Conservation (phyloP, 2,329 filamentous ascomycete genomes). For the Xylaria sp. region DNA sequence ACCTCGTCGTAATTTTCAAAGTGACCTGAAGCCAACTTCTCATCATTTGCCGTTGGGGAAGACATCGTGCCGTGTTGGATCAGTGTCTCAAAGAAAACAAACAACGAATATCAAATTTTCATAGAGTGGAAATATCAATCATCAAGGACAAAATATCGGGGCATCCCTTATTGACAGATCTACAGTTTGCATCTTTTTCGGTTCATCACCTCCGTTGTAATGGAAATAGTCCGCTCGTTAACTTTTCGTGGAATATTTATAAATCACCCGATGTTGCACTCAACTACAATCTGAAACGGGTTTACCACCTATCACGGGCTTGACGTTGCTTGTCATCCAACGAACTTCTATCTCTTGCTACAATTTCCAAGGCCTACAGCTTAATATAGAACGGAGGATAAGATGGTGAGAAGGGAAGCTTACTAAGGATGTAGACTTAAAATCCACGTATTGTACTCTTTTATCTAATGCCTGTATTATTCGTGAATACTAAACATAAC, state of each 20-base stretch:
- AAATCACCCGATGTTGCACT: not conserved
- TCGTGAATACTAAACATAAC: not conserved
- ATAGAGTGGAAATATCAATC: not conserved
- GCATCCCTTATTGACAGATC: not conserved
- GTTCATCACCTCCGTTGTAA: not conserved
- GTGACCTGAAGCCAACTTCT: constrained; percentile 9
- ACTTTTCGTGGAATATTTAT: constrained; percentile 5
- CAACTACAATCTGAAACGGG: constrained; percentile 3
- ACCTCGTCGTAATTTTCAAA: constrained; percentile 14
- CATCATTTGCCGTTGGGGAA: not conserved
- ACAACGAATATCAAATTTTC: not conserved
- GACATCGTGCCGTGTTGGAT: constrained; percentile 6
- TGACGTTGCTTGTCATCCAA: not conserved
- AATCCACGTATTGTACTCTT: not conserved
- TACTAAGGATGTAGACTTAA: not conserved
- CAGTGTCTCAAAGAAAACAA: not conserved
- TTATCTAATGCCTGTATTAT: not conserved
- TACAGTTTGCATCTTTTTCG: not conserved
- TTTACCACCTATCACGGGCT: not conserved
- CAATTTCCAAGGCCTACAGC: not conserved
- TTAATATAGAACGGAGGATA: not conserved
- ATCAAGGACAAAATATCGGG: not conserved
- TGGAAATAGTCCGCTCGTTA: not conserved
- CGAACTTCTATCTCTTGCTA: not conserved
- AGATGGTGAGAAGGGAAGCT: not conserved